Evolutionary conservation across 2,329 filamentous ascomycete species (phyloP).

Genomic region (Trichoderma afroharzianum): DNA sequence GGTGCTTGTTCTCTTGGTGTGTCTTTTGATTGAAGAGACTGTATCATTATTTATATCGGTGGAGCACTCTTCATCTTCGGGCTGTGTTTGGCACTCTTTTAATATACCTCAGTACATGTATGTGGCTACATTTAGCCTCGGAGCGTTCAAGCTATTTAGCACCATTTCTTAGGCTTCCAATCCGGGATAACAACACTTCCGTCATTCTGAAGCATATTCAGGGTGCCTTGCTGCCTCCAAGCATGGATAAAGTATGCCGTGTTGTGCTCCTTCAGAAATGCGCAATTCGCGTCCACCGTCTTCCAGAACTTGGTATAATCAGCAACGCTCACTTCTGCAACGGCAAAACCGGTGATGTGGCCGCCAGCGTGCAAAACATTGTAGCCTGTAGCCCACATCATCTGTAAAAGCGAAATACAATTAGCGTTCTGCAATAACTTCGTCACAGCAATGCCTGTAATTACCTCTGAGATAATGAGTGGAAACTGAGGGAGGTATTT

Average conservation of each 20-base stretch:
- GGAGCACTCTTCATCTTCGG: too few relatives aligned
- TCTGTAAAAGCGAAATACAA: constrained; percentile 13
- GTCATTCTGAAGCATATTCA: constrained; percentile 19
- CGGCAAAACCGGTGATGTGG: background rate
- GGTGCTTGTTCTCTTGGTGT: too few relatives aligned
- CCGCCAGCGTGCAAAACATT: constrained; percentile 10
- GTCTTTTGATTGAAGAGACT: too few relatives aligned
- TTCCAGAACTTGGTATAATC: constrained; percentile 21
- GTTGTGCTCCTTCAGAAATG: constrained; percentile 17
- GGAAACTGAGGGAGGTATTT: background rate
- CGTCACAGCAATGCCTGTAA: background rate
- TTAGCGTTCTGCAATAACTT: constrained; percentile 7
- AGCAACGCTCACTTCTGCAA: constrained; percentile 15
- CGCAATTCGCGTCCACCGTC: constrained; percentile 18
- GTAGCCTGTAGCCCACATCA: constrained; percentile 20
- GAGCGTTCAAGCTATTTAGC: background rate
- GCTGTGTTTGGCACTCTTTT: too few relatives aligned
- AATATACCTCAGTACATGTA: too few relatives aligned
- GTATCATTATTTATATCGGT: too few relatives aligned
- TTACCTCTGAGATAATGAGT: background rate
- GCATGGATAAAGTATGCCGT: constrained; percentile 21
- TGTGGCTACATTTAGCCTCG: too few relatives aligned
- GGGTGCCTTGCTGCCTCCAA: constrained; percentile 18
- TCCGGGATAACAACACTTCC: constrained; percentile 18
- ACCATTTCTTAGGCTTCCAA: constrained; percentile 18